Percentiles rank a stretch among this genome's conserved stretches.
Evolutionary conservation across 2,329 filamentous ascomycete genomes (phyloP).

Genomic region (Tolypocladium pustulatum): DNA sequence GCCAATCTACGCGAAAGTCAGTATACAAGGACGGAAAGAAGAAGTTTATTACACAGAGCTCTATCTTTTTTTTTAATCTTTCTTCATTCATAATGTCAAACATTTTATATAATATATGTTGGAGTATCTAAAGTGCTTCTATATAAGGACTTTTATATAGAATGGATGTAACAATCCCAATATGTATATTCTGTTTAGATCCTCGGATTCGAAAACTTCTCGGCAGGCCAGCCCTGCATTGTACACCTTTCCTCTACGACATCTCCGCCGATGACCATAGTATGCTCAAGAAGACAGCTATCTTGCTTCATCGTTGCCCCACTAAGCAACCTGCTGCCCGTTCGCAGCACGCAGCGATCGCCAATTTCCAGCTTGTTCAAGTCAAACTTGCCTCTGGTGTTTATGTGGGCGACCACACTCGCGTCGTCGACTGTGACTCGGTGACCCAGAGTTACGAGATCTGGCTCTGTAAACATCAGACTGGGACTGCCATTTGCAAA

Average conservation of each 20-base stretch:
- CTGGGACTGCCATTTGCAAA: conserved; percentile 42
- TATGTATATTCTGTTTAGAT: no score
- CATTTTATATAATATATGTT: no score
- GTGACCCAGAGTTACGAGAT: conserved; percentile 41
- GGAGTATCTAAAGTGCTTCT: no score
- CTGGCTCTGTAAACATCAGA: conserved; percentile 47
- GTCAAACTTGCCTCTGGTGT: conserved; percentile 45
- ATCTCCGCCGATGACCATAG: conserved; percentile 45
- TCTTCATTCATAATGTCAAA: no score
- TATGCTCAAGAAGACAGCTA: conserved; percentile 45
- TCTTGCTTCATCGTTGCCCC: conserved; percentile 43
- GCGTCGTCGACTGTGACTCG: conserved; percentile 44
- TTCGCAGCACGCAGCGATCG: conserved; percentile 39
- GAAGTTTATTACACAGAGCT: no score
- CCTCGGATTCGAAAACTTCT: conserved; percentile 3
- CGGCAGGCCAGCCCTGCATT: conserved; percentile 43
- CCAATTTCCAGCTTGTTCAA: conserved; percentile 40
- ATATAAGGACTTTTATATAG: no score
- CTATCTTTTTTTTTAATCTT: no score
- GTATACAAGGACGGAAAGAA: no score
- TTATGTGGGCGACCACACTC: conserved; percentile 45
- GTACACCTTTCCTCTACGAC: conserved; percentile 37
- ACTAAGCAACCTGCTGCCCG: conserved; percentile 39
- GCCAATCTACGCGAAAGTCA: no score
- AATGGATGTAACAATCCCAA: no score